Evolutionary conservation across 331 rosid genomes (phyloP).

Genomic region (Malus hybrid): DNA sequence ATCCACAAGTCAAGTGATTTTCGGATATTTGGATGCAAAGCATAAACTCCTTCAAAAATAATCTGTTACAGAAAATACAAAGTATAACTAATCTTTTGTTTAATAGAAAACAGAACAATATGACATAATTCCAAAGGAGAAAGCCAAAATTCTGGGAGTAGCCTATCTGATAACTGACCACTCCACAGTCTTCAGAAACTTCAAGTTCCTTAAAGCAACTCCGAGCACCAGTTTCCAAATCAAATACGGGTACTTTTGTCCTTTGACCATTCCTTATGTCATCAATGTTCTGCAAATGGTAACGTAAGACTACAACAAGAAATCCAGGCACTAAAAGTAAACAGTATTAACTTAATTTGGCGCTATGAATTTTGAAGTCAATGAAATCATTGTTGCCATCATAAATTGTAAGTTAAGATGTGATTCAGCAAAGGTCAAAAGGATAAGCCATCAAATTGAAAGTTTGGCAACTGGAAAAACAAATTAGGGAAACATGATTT

Average conservation of each 20-base stretch:
- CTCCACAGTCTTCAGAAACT: conserved; percentile 99
- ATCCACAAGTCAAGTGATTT: conserved; percentile 91
- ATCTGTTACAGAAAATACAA: conserved; percentile 39
- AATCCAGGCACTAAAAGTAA: neutral
- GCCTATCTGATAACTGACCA: conserved; percentile 51
- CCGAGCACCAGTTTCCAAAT: conserved; percentile 87
- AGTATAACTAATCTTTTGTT: neutral
- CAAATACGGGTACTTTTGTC: conserved; percentile 89
- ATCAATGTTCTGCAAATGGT: conserved; percentile 73
- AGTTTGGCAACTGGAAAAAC: neutral
- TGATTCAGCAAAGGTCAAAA: conserved; percentile 1
- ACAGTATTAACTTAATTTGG: neutral
- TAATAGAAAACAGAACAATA: neutral
- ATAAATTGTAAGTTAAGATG: neutral
- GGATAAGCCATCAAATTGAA: neutral
- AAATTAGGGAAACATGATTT: neutral
- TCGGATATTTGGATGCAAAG: conserved; percentile 92
- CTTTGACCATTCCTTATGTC: conserved; percentile 77
- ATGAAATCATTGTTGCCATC: neutral
- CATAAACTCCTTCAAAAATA: conserved; percentile 96
- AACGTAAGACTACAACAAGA: conserved; percentile 14
- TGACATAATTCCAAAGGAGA: conserved; percentile 8
- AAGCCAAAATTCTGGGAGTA: conserved; percentile 6
- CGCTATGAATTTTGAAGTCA: neutral
- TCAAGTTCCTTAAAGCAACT: conserved; percentile 91